phyloP scores from a whole-genome alignment of 768 basidiomycete species.

The Leucocoprinus leucothites region DNA sequence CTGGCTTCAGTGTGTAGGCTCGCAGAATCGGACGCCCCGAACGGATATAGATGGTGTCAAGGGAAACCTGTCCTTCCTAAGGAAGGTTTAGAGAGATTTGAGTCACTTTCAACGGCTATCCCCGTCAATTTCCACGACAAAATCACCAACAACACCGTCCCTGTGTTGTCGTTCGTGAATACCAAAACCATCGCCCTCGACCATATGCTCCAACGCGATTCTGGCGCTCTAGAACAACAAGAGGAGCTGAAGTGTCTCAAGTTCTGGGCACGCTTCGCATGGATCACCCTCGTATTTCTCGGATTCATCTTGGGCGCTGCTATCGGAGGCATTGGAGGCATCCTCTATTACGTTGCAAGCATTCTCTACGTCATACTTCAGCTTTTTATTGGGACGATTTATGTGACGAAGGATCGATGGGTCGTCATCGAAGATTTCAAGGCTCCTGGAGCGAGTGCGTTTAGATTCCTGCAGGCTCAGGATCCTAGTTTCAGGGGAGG shows the following conservation, averaged over 20 bases:
- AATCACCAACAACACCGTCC: not conserved
- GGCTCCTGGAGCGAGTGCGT: not conserved
- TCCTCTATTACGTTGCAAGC: not conserved
- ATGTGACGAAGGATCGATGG: constrained; percentile 9
- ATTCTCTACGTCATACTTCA: not conserved
- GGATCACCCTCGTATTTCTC: not conserved
- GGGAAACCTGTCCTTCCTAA: constrained; percentile 2
- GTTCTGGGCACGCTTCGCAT: not conserved
- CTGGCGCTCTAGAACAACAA: not conserved
- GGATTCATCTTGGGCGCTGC: not conserved
- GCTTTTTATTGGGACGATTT: constrained; percentile 3
- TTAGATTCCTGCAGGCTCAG: constrained; percentile 8
- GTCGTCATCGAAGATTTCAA: constrained; percentile 12
- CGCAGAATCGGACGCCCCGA: not conserved
- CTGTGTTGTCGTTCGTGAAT: constrained; percentile 11
- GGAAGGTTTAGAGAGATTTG: constrained; percentile 6
- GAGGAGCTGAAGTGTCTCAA: not conserved
- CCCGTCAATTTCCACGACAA: not conserved
- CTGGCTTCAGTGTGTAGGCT: constrained; percentile 21
- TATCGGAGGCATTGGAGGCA: not conserved
- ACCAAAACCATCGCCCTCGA: constrained; percentile 11
- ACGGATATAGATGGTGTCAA: constrained; percentile 10
- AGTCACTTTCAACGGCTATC: not conserved
- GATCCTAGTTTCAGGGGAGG: constrained; percentile 9
- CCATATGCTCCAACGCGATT: constrained; percentile 8